Evolutionary conservation across 768 basidiomycete genomes (phyloP).

Genomic region (Rhizopogon rudus): DNA sequence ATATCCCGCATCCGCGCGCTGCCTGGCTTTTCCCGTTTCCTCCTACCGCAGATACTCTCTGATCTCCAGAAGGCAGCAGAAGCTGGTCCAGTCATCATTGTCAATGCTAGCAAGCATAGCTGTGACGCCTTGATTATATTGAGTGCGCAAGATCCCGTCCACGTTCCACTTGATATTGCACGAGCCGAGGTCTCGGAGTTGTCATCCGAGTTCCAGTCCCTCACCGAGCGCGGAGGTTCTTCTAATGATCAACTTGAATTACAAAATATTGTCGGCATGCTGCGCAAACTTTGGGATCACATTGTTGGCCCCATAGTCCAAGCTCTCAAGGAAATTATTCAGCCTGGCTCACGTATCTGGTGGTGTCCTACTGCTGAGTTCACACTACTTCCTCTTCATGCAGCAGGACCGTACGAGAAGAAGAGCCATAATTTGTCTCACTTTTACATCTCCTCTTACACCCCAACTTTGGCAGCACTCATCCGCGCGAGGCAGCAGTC

Average conservation of each 20-base stretch:
- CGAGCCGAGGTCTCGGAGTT: constrained; percentile 5
- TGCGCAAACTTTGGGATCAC: constrained; percentile 21
- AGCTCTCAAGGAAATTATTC: constrained; percentile 6
- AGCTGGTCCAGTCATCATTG: constrained; percentile 13
- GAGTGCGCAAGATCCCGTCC: constrained; percentile 1
- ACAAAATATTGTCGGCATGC: neutral
- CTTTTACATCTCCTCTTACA: constrained; percentile 29
- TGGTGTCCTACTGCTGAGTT: constrained; percentile 29
- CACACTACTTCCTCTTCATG: constrained; percentile 26
- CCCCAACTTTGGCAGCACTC: constrained; percentile 25
- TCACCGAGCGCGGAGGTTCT: constrained; percentile 2
- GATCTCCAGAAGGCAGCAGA: constrained; percentile 6
- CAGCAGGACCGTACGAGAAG: constrained; percentile 23
- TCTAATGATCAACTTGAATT: constrained; percentile 14
- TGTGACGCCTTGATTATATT: constrained; percentile 14
- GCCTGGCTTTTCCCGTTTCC: constrained; percentile 9
- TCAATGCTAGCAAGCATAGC: constrained; percentile 5
- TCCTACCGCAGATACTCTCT: constrained; percentile 3
- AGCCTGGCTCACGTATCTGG: constrained; percentile 20
- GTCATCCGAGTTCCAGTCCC: neutral
- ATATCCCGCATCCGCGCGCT: constrained; percentile 8
- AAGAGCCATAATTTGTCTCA: constrained; percentile 6
- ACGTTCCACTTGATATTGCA: constrained; percentile 3
- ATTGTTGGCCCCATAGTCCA: constrained; percentile 17
- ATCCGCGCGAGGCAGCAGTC: constrained; percentile 14